Evolutionary conservation across 75 land plant genomes (phyloP).

Genomic region (Cryptomeria japonica): DNA sequence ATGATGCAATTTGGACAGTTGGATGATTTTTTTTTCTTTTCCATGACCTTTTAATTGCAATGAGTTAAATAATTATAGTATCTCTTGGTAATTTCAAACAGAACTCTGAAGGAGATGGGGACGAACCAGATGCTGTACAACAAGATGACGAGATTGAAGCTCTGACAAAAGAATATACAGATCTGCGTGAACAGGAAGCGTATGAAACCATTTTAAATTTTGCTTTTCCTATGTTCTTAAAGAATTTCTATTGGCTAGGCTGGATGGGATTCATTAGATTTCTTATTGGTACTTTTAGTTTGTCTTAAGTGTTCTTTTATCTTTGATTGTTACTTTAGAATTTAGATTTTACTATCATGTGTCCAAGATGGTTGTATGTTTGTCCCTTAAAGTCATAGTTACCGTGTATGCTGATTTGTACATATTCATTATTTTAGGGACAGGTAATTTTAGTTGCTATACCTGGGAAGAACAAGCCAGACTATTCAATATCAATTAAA

Average conservation of each 20-base stretch:
- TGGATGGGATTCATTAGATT: background rate
- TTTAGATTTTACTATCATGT: no score
- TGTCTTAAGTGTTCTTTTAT: background rate
- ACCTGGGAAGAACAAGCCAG: no score
- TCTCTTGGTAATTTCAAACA: background rate
- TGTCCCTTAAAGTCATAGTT: no score
- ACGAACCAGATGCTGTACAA: background rate
- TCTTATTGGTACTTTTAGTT: background rate
- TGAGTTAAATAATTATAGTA: background rate
- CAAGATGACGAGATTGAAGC: constrained; percentile 64
- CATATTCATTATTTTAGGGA: no score
- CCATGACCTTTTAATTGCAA: background rate
- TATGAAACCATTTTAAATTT: constrained; percentile 25
- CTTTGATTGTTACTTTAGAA: no score
- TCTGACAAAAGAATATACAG: constrained; percentile 66
- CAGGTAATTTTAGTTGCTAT: no score
- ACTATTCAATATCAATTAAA: no score
- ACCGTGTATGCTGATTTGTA: no score
- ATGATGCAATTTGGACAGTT: background rate
- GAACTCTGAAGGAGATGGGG: background rate
- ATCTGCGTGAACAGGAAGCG: constrained; percentile 67
- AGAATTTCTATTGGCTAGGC: background rate
- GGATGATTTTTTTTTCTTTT: background rate
- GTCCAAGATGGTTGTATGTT: no score
- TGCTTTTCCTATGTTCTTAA: background rate